Percentiles rank a stretch among this genome's conserved stretches.
These are phyloP conservation scores for Penicillium sp. DNA, from an alignment of 2,329 filamentous ascomycete species.

Conservation along the genomic window DNA sequence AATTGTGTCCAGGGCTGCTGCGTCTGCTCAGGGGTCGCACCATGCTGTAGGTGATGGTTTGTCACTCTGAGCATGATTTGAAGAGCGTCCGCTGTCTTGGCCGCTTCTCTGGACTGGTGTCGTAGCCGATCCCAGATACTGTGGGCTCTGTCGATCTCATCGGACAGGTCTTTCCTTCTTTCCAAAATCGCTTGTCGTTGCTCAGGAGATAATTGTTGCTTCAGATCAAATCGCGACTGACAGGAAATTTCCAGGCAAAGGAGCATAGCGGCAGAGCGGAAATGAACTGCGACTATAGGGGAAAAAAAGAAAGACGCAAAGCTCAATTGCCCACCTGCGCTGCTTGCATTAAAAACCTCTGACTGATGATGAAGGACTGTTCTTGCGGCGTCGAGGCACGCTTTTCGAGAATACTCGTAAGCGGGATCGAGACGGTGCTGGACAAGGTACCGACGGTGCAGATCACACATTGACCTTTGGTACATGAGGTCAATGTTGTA, in stretches of 20 bases:
- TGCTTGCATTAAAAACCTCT: slow-evolving; percentile 43
- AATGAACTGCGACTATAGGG: slow-evolving; percentile 8
- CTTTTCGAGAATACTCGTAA: slow-evolving; percentile 35
- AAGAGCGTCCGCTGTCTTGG: slow-evolving; percentile 14
- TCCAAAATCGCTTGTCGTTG: slow-evolving; percentile 9
- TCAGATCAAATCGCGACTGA: slow-evolving; percentile 10
- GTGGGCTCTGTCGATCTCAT: slow-evolving; percentile 11
- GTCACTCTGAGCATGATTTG: slow-evolving; percentile 15
- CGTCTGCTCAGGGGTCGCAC: slow-evolving; percentile 10
- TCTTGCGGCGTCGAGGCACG: slow-evolving; percentile 43
- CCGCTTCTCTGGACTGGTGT: slow-evolving; percentile 14
- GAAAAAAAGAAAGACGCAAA: slow-evolving; percentile 13
- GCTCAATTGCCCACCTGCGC: slow-evolving; percentile 44
- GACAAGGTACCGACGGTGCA: slow-evolving; percentile 48
- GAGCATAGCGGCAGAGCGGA: slow-evolving; percentile 15
- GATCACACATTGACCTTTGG: slow-evolving; percentile 44
- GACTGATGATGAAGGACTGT: slow-evolving; percentile 44
- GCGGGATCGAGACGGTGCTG: slow-evolving; percentile 24
- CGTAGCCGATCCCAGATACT: slow-evolving; percentile 12
- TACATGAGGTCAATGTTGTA: slow-evolving; percentile 48
- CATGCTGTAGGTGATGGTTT: slow-evolving; percentile 14
- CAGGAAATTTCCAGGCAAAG: slow-evolving; percentile 15
- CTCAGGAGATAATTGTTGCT: slow-evolving; percentile 7
- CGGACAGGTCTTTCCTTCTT: slow-evolving; percentile 7
- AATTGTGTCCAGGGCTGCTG: not conserved